Base-by-base conservation (phyloP, 2,329 filamentous ascomycete species). In the Fusarium scirpi region DNA sequence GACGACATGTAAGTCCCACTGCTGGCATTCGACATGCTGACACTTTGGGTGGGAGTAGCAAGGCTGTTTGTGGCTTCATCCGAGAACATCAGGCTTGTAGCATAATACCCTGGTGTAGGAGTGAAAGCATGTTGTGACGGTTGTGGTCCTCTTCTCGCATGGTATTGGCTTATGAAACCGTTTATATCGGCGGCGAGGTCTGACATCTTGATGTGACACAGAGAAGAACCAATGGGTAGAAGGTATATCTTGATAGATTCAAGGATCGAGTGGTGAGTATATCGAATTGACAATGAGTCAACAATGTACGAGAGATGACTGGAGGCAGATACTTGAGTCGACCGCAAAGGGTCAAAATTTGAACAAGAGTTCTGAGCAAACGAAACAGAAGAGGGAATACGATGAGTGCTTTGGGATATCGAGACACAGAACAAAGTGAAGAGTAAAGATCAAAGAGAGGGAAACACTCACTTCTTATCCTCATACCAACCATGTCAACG, bases 91-190 rank as follows among this genome's bases (percentile, higher is more conserved):
- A 71, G 32, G 18, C 56, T 71, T 25, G 56, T 40, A 18, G 65
- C 44, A 48, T 71, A 71, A 16, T 71, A 53, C 18, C 16, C 48
- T 25, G 64, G 38, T 22, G 56, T 46, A 24, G 29, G 24, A n/a
- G 51, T 46, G 24, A 62, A 48, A 13, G 32, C 7, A 45, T 65
- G 27, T 13, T 24, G 46, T n/a, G 58, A 47, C 20, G 45, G 45
- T 11, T 44, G 68, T 11, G 15, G 38, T 6, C 45, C 64, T 56
- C 46, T 69, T 11, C 54, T 60, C 12, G 59, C 48, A 27, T 71
- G 58, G 48, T 69, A 47, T 6, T 70, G 59, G 22, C n/a, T 56
- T 32, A 70, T 49, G 56, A 70, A 71, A 18, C 65, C 64, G 44
- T 69, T 55, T 34, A 71, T 62, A 20, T 70, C 68, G 30, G 44